Conservation (phyloP, 1,284 basidiomycete genomes). For the Trametes versicolor region DNA sequence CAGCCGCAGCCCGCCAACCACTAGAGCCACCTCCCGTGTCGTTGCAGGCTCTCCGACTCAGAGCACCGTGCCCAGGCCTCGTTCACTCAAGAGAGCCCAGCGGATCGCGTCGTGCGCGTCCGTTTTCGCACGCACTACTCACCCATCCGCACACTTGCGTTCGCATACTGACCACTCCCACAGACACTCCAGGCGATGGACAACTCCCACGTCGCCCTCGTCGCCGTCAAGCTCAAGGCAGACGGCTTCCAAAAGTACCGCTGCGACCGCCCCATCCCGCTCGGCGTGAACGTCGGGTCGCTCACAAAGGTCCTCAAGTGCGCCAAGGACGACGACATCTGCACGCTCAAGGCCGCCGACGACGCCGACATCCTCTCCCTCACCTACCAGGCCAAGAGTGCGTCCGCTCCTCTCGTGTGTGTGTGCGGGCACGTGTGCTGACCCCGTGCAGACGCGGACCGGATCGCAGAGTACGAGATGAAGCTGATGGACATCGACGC, state of each 20-base stretch:
- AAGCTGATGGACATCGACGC: conserved; percentile 99
- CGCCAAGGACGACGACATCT: conserved; percentile 95
- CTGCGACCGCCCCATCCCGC: conserved; percentile 95
- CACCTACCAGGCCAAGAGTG: conserved; percentile 92
- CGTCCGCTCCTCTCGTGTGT: conserved; percentile 42
- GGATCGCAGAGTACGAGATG: conserved; percentile 98
- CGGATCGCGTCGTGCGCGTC: too few species aligned
- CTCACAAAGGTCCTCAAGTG: conserved; percentile 98
- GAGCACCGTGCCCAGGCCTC: too few species aligned
- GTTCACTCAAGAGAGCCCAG: too few species aligned
- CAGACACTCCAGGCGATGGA: conserved; percentile 95
- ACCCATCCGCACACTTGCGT: not conserved
- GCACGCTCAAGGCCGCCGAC: conserved; percentile 92
- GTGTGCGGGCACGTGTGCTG: not conserved
- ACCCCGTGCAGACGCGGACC: conserved; percentile 77
- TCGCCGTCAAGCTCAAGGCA: conserved; percentile 82
- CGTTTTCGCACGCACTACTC: not conserved
- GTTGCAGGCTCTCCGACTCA: too few species aligned
- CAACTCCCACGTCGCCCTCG: conserved; percentile 99
- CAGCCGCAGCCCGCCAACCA: too few species aligned
- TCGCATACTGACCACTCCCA: not conserved
- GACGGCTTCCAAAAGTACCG: conserved; percentile 90
- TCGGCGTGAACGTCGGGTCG: conserved; percentile 90
- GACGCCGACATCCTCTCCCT: conserved; percentile 92
- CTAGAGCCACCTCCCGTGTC: too few species aligned